These are phyloP conservation scores for Keithomyces neogunnii DNA, from an alignment of 2,329 filamentous ascomycete species.

Conservation along the genomic window DNA sequence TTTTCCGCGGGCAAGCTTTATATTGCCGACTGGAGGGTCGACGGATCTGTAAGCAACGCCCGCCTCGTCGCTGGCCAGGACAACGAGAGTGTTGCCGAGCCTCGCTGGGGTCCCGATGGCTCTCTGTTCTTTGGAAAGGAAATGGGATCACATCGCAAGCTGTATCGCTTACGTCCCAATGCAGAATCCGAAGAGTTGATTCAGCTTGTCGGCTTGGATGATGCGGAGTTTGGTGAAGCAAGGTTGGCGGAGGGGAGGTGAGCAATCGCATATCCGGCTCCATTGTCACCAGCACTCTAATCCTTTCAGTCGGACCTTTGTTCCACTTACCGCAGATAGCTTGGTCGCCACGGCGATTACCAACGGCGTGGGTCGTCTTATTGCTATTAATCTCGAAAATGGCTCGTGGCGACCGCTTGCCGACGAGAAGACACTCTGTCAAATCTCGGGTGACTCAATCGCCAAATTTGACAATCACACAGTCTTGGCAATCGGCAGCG, in stretches of 20 bases:
- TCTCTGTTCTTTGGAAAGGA: constrained; percentile 40
- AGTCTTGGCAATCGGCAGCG: constrained; percentile 29
- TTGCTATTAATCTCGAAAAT: constrained; percentile 29
- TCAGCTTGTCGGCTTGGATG: constrained; percentile 27
- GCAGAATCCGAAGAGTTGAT: constrained; percentile 20
- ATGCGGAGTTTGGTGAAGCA: constrained; percentile 30
- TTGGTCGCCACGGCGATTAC: constrained; percentile 25
- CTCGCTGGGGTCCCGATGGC: constrained; percentile 41
- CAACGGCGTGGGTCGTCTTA: constrained; percentile 24
- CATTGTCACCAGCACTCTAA: not conserved
- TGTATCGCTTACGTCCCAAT: constrained; percentile 30
- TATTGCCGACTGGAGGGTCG: constrained; percentile 30
- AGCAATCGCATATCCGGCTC: not conserved
- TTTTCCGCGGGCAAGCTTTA: constrained; percentile 39
- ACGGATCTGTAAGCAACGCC: constrained; percentile 21
- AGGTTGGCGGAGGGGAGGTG: constrained; percentile 23
- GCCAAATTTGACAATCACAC: constrained; percentile 23
- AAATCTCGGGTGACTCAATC: constrained; percentile 26
- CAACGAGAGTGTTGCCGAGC: constrained; percentile 37
- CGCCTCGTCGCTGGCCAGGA: constrained; percentile 32
- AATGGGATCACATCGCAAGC: constrained; percentile 34
- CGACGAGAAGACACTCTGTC: constrained; percentile 18
- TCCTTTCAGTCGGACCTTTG: constrained; percentile 27
- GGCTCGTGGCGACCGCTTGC: constrained; percentile 22
- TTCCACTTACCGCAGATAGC: constrained; percentile 24